Evolutionary conservation across 495 filamentous ascomycete species (phyloP), one percentile per base, ranked within the genome.

Genomic region (Delitschia confertaspora): DNA sequence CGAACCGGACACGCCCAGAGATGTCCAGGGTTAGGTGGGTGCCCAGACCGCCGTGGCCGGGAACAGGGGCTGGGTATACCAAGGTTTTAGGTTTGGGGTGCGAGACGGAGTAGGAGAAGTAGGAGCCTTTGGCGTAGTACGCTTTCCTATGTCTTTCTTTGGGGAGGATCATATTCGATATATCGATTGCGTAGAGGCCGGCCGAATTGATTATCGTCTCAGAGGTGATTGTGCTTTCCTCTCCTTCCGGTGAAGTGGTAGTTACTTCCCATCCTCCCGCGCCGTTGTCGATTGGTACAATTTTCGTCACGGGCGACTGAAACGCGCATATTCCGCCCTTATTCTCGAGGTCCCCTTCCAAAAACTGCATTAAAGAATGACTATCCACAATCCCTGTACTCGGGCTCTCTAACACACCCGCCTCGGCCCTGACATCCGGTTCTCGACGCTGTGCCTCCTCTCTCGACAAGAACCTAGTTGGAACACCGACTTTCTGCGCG

Each of bases 21-120:
- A 96, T 71, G 58, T 98, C 91, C 14, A 96, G 71, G 0, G 91
- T 98, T 4, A 98, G 66, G 65, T 98, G 91, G 1, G 91, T 95
- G 30, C 91, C 91, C 6, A 98, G 70, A 0, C 91, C 91, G 32
- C 75, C 88, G 27, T 78, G 73, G 9, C 88, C 87, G 0, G 84
- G 82, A 6, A 81, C 61, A 0, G 88, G 85, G 0, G 80, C 85
- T 1, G 91, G 91, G 58, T 98, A 98, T 16, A 98, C 65, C 2
- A 96, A 74, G 0, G 82, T 89, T 6, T 60, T 65, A 1, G 93
- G 80, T 10, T 66, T 69, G 4, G 86, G 88, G 0, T 49, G 53
- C 3, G 79, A 73, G 0, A 76, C 65, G 2, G 71, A 61, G 65
- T 95, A 95, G 23, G 83, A 85, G 67, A 89, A 95, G 67, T 98